Percentiles rank a stretch among this genome's conserved stretches.
Evolutionary conservation across 306 rosid species (phyloP).

Genomic region (Medicago lupulina): DNA sequence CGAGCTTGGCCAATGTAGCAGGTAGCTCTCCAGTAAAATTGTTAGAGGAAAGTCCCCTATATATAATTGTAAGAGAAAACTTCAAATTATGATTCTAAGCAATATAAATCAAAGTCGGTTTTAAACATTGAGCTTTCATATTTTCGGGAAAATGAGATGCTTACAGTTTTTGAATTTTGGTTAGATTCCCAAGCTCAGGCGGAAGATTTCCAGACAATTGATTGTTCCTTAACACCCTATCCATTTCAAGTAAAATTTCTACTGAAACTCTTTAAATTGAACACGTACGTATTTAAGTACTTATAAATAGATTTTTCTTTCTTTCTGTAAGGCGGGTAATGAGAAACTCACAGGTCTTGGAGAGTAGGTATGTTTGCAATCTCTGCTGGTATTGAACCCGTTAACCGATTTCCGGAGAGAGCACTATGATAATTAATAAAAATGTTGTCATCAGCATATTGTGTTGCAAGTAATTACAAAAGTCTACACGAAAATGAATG

Average conservation of each 20-base stretch:
- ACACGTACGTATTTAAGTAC: not conserved
- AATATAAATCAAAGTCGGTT: not conserved
- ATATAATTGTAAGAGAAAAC: not conserved
- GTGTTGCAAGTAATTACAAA: not conserved
- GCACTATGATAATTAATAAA: not conserved
- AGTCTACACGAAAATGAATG: not conserved
- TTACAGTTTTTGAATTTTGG: constrained; percentile 9
- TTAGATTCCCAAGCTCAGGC: not conserved
- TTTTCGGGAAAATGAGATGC: not conserved
- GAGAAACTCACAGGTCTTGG: constrained; percentile 60
- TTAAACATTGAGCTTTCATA: not conserved
- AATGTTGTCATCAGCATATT: not conserved
- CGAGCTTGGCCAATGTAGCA: constrained; percentile 51
- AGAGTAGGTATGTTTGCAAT: constrained; percentile 40
- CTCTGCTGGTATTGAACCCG: not conserved
- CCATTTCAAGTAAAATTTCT: not conserved
- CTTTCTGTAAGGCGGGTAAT: not conserved
- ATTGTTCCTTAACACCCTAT: not conserved
- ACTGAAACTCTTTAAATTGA: not conserved
- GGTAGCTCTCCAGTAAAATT: constrained; percentile 72
- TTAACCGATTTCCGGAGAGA: not conserved
- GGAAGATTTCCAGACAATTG: constrained; percentile 25
- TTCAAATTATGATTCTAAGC: constrained; percentile 1
- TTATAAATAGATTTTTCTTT: not conserved
- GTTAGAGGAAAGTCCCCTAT: constrained; percentile 63